phyloP scores from a whole-genome alignment of 768 basidiomycete species.

The Suillus sp. region DNA sequence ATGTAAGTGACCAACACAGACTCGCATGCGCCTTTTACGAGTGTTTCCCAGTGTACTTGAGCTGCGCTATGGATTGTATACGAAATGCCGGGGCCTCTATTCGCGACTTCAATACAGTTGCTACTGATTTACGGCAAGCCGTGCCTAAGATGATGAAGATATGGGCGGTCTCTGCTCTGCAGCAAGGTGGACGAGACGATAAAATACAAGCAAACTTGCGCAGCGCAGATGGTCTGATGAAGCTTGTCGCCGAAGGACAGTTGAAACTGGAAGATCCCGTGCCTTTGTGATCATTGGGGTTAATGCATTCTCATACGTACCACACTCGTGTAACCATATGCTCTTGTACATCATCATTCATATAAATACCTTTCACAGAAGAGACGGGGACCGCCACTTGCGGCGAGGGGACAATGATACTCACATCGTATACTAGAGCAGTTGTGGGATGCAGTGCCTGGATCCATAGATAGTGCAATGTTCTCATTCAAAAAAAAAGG shows the following conservation, averaged over 20 bases:
- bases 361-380: not conserved
- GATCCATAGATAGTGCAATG: too few relatives aligned
- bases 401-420: too few relatives aligned
- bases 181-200: constrained; percentile 12
- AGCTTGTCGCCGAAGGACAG: constrained; percentile 4
- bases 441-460: too few relatives aligned
- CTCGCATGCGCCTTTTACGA: not conserved
- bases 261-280: constrained; percentile 3
- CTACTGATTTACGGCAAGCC: not conserved
- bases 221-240: not conserved
- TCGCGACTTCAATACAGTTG: not conserved
- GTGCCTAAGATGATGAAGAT: constrained; percentile 16
- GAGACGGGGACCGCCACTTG: not conserved
- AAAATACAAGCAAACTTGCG: constrained; percentile 4
- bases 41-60: constrained; percentile 2
- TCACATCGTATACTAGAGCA: too few relatives aligned
- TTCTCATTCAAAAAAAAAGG: too few relatives aligned
- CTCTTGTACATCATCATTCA: not conserved
- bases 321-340: not conserved
- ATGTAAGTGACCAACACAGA: constrained; percentile 13
- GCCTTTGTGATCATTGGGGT: not conserved
- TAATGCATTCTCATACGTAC: not conserved
- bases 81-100: not conserved
- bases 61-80: constrained; percentile 1
- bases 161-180: constrained; percentile 12